Base-by-base conservation (phyloP, 2,329 filamentous ascomycete species). In the Venturia effusa region DNA sequence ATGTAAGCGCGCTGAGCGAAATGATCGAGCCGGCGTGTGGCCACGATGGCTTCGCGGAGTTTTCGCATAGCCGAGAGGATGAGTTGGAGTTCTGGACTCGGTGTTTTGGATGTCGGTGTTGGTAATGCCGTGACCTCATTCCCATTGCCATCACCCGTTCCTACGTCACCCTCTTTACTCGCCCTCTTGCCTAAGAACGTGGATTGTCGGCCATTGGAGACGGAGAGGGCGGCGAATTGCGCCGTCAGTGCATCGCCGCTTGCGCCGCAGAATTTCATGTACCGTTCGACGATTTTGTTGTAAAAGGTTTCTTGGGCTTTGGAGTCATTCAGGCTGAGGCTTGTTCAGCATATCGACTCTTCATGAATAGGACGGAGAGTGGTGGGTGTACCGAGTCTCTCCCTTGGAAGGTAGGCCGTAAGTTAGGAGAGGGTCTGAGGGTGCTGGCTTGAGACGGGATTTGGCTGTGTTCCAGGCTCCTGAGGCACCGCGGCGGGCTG, bases 1-100 rank as follows among this genome's bases (percentile, higher is more conserved):
- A 96, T 85, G 76, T 97, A 96, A 19, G 87, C 90, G 69, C 92
- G 87, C n/a, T 89, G 85, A 1, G 93, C 87, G 75, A 99, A 99
- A 62, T 84, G 80, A 71, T 96, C 89, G 41, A 81, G 79, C 24
- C 92, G 85, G 62, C 86, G 84, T 10, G 89, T 87, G 15, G 90
- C 90, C 2, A 96, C 84, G 59, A 97, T 87, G 30, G 88, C 92
- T 78, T 99, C 94, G 64, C 94, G 86, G 39, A 99, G 84, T 74
- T 97, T 97, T 67, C 94, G 87, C 72, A 97, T 87, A 3, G 93
- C 90, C 70, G 89, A 84, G 63, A 97, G 81, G 62, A 97, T 85
- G 24, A 84, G 84, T 1, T 87, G 83, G 37, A 97, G 82, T 67
- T 89, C 86, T 68, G 84, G 81, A 64, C 82, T 79, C 32, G 77